Conservation (phyloP, 306 rosid species). For the Canavalia gladiata region DNA sequence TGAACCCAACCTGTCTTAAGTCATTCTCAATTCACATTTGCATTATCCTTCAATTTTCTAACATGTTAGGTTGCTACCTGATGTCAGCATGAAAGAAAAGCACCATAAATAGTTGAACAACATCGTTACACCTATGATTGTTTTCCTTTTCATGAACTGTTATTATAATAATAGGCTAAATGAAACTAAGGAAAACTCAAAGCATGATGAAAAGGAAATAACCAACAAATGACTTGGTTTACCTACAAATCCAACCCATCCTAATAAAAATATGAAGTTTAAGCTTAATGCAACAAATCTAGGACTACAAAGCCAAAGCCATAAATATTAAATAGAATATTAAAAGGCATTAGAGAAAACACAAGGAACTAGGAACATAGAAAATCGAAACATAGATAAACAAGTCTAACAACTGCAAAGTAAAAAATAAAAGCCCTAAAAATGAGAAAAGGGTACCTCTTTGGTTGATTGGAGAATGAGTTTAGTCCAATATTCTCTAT, state of each 20-base stretch:
- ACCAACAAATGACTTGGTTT: constrained; percentile 30
- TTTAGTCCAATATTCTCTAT: not conserved
- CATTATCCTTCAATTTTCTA: constrained; percentile 46
- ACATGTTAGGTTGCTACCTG: constrained; percentile 41
- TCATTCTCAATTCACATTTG: not conserved
- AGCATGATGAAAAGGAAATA: not conserved
- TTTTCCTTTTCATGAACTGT: constrained; percentile 6
- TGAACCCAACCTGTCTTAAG: constrained; percentile 53
- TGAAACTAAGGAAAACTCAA: constrained; percentile 25
- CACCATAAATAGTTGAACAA: constrained; percentile 44
- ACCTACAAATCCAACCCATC: constrained; percentile 13
- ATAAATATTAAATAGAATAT: constrained; percentile 8
- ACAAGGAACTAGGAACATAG: constrained; percentile 44
- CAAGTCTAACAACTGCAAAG: not conserved
- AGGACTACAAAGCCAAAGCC: constrained; percentile 27
- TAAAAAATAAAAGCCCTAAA: constrained; percentile 43
- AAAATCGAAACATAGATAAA: not conserved
- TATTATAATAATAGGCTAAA: constrained; percentile 6
- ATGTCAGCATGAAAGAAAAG: constrained; percentile 54
- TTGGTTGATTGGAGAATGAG: constrained; percentile 40
- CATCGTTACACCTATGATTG: not conserved
- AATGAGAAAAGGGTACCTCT: constrained; percentile 50
- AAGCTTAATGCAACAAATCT: constrained; percentile 54
- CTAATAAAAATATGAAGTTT: constrained; percentile 1
- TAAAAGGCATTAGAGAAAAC: not conserved